Percentiles rank a stretch among this genome's conserved stretches.
These are phyloP conservation scores for Metarhizium humberi DNA, from an alignment of 2,329 filamentous ascomycete species.

Conservation along the genomic window DNA sequence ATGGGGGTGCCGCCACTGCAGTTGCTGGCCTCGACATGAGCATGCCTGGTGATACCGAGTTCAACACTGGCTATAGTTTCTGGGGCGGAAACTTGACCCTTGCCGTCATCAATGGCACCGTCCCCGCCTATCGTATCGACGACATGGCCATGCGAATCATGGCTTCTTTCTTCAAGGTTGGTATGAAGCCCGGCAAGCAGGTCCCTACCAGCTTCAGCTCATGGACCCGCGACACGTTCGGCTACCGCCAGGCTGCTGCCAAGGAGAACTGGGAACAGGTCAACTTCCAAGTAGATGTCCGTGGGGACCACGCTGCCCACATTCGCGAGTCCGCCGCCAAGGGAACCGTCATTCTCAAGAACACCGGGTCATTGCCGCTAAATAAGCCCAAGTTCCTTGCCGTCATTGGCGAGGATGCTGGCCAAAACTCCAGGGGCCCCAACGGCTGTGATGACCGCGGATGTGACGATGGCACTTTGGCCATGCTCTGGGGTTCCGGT, in stretches of 20 bases:
- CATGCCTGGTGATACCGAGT: slow-evolving; percentile 78
- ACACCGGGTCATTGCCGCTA: slow-evolving; percentile 67
- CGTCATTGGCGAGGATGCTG: slow-evolving; percentile 77
- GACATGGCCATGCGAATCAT: slow-evolving; percentile 86
- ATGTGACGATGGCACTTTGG: slow-evolving; percentile 52
- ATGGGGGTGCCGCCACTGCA: slow-evolving; percentile 56
- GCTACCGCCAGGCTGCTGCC: slow-evolving; percentile 55
- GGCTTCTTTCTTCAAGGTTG: slow-evolving; percentile 60
- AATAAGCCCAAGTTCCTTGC: slow-evolving; percentile 66
- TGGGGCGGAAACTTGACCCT: slow-evolving; percentile 86
- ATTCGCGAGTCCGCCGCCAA: slow-evolving; percentile 72
- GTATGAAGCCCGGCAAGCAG: slow-evolving; percentile 37
- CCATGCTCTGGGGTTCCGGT: slow-evolving; percentile 74
- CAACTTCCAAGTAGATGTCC: slow-evolving; percentile 81
- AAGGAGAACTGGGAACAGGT: slow-evolving; percentile 55
- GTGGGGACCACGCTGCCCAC: slow-evolving; percentile 57
- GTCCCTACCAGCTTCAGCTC: slow-evolving; percentile 72
- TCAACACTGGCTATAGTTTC: slow-evolving; percentile 63
- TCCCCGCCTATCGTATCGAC: slow-evolving; percentile 79
- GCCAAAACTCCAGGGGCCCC: slow-evolving; percentile 61
- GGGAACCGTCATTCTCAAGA: slow-evolving; percentile 86
- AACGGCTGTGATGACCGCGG: slow-evolving; percentile 69
- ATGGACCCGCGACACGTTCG: slow-evolving; percentile 72
- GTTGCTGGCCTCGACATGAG: slow-evolving; percentile 73
- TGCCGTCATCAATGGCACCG: slow-evolving; percentile 78